Base-by-base conservation (phyloP, 768 basidiomycete genomes). In the Paxillus rubicundulus region DNA sequence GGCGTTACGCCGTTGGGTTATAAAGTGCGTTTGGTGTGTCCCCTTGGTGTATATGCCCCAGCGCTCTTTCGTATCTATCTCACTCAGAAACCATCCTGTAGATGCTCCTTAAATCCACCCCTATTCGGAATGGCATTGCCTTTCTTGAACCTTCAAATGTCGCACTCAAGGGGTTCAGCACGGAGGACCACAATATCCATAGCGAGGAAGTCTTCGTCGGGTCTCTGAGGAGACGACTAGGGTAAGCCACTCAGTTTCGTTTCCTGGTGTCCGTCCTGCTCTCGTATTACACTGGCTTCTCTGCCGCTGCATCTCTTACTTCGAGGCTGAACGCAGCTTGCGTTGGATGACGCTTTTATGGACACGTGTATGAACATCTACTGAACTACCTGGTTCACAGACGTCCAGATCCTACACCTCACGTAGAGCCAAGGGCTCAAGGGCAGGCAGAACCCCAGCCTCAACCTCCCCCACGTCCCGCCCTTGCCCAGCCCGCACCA, bases 1-100 rank as follows among this genome's bases (percentile, higher is more conserved):
- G 89, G 87, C 8, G 80, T 78, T 17, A 96, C 93, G 1, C 81
- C 81, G 3, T 72, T 95, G 28, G 95, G 95, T 9, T 89, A 73
- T 63, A 98, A 98, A 77, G 94, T 91, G 9, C 18, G 58, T 34
- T 24, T 39, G 21, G 2, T 41, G 24, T 30, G 53, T 18, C 44
- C 48, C 39, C 34, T 41, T n/a, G 8, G 14, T 38, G 18, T n/a
- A 5, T 28, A 17, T 27, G 24, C 20, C 55, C 34, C 61, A 45
- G 9, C 13, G 13, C 12, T 12, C 33, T 33, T 12, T 9, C 33
- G 14, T 33, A 13, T 33, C 46, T 8, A 21, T 4, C 40, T n/a
- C 24, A 16, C 32, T 30, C 45, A 12, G 55, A 18, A 16, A 47
- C 18, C 2, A 45, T 49, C 20, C 36, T 38, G 9, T 51, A 94